These are phyloP conservation scores for Alternaria gansuensis DNA, from an alignment of 2,329 filamentous ascomycete genomes.

Conservation along the genomic window DNA sequence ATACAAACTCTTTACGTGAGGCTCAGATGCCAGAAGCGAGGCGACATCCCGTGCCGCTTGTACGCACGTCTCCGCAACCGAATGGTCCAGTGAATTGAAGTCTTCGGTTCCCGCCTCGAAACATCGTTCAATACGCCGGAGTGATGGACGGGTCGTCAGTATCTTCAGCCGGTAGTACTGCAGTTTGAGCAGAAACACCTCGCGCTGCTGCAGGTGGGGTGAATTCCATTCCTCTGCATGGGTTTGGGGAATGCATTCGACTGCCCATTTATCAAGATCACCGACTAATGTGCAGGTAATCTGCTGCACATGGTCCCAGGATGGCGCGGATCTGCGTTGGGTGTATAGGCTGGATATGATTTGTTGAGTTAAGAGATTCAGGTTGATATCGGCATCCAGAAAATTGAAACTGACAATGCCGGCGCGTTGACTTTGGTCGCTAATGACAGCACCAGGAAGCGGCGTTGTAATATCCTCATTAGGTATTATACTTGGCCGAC, in stretches of 20 bases:
- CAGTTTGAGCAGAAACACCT: conserved; percentile 25
- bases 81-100: conserved; percentile 41
- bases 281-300: conserved; percentile 35
- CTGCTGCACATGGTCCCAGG: conserved; percentile 46
- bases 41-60: conserved; percentile 43
- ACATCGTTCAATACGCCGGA: conserved; percentile 45
- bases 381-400: conserved; percentile 14
- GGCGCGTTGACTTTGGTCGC: neutral
- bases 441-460: conserved; percentile 23
- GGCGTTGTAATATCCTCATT: conserved; percentile 40
- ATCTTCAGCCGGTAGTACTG: conserved; percentile 47
- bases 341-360: conserved; percentile 41
- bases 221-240: neutral
- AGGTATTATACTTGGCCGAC: conserved; percentile 46
- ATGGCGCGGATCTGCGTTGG: conserved; percentile 31
- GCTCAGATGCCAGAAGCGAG: conserved; percentile 38
- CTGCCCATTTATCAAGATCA: conserved; percentile 41
- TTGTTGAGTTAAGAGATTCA: conserved; percentile 19
- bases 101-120: conserved; percentile 37
- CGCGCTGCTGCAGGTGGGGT: conserved; percentile 22
- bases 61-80: conserved; percentile 44
- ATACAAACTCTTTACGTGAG: conserved; percentile 24
- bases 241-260: conserved; percentile 20
- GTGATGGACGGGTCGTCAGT: conserved; percentile 47
- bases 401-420: conserved; percentile 1